Evolutionary conservation across 768 basidiomycete species (phyloP), one percentile per base, ranked within the genome.

Genomic region (Agrocybe praecox): DNA sequence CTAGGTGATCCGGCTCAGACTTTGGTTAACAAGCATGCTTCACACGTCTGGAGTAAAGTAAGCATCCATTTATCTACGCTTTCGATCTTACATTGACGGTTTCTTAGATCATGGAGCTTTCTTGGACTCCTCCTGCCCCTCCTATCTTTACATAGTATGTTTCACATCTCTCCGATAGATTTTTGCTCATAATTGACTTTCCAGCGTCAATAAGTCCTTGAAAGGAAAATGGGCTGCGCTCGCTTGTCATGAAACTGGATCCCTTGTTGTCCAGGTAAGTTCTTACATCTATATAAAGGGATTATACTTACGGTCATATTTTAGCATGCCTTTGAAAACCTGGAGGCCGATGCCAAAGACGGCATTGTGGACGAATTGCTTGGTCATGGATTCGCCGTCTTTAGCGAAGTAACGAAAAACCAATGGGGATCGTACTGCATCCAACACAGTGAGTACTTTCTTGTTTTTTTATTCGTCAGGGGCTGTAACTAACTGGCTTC

Each of bases 1-100:
- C 80, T 88, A 19, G 89, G 90, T 2, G 92, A 94, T 67, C 92
- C 92, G 8, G 90, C 90, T 1, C 83, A 90, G 67, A 94, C 92
- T 6, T 77, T 94, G 24, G 88, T 94, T 8, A 94, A 94, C 71
- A 94, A 94, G 69, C 92, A 94, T 68, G 91, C 92, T 1, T 92
- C 90, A 47, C 92, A 94, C 68, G 92, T 94, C 29, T 94, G 92
- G 92, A 92, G 90, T 74, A 94, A 94, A 80, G 90, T 90, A 60
- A 19, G 68, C 21, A 26, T 24, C 19, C 26, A 43, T 49, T 32
- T n/a, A 14, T 12, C 22, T 19, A 62, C 22, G 18, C 32, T 18
- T 46, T 34, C 49, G 46, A 49, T 1, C 64, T 58, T 63, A 58
- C 9, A 21, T 21, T 12, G n/a, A 49, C 19, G 11, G 2, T 6